phyloP scores from a whole-genome alignment of 495 filamentous ascomycete species.

The Aspergillus cavernicola region DNA sequence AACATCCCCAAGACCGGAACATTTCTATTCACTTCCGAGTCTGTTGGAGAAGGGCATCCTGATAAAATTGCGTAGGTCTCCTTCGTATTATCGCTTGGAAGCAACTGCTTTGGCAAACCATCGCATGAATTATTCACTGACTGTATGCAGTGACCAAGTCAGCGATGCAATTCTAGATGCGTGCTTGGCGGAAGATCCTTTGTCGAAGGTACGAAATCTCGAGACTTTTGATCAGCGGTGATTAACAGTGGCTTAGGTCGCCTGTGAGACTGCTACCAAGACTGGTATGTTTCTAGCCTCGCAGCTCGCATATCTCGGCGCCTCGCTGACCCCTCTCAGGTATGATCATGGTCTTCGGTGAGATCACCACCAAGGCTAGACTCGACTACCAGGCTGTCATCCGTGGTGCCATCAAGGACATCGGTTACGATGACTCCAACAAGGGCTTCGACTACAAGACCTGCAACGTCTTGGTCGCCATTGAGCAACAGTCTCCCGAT shows the following conservation, averaged over 20 bases:
- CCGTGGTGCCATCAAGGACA: slow-evolving; percentile 93
- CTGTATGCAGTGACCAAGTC: slow-evolving; percentile 72
- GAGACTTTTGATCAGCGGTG: neutral
- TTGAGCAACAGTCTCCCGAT: slow-evolving; percentile 98
- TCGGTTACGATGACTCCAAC: slow-evolving; percentile 92
- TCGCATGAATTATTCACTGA: slow-evolving; percentile 2
- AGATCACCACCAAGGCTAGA: slow-evolving; percentile 93
- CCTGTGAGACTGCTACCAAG: slow-evolving; percentile 99
- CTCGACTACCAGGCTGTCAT: slow-evolving; percentile 98
- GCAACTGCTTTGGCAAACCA: neutral
- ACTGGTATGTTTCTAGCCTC: slow-evolving; percentile 55
- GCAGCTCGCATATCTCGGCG: slow-evolving; percentile 1
- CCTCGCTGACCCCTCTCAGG: slow-evolving; percentile 33
- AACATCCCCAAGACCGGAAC: slow-evolving; percentile 65
- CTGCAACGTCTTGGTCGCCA: slow-evolving; percentile 95
- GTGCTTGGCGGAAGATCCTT: slow-evolving; percentile 86
- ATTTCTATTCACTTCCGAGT: slow-evolving; percentile 99
- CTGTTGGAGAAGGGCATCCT: slow-evolving; percentile 95
- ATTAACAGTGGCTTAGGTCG: slow-evolving; percentile 47
- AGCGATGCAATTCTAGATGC: slow-evolving; percentile 98
- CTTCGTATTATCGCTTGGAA: too few relatives aligned
- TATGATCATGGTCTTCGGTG: slow-evolving; percentile 99
- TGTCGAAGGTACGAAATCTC: slow-evolving; percentile 71
- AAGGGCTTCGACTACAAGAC: slow-evolving; percentile 99
- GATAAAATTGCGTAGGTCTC: slow-evolving; percentile 84